Evolutionary conservation across 2,329 filamentous ascomycete genomes (phyloP), one percentile per base, ranked within the genome.

Genomic region (Pseudogymnoascus sp.): DNA sequence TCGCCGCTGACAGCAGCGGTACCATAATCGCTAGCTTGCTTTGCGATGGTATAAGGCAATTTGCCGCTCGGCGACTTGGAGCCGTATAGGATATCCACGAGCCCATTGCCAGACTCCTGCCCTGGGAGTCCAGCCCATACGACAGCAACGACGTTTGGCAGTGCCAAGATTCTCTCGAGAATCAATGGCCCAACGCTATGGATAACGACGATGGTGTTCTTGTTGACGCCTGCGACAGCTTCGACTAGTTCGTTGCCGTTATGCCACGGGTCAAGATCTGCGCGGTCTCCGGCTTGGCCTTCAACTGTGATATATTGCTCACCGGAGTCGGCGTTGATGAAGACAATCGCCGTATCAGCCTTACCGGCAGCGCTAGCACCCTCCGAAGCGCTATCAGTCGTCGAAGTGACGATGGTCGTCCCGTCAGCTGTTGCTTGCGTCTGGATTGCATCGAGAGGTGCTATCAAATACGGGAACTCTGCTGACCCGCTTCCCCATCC

Each of bases 251-350:
- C 64, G 45, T 70, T 71, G n/a, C 69, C 69, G 0, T 71, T 74
- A 66, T 88, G 85, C 14, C 82, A 85, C 61, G 83, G 83, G 65
- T 88, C 87, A 69, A 94, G 90, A 31, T 81, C 80, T 35, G 90
- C 76, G 7, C 79, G 78, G 1, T 83, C 78, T 43, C 84, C 80
- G 61, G 89, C 80, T 35, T 61, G 63, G 6, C 66, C 66, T 64
- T 71, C 68, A 29, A 69, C 69, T 1, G 69, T 71, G 16, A 72
- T 68, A 66, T 83, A 90, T 1, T 86, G 88, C 73, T 95, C 91
- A 1, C 88, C 87, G 1, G 87, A 83, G 73, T 89, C 89, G 6
- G 80, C 81, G 70, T 88, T 89, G 66, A 84, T 82, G 67, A 89
- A 83, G 0, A 88, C 83, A 3, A 88, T 75, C 63, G 91, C 94